Base-by-base conservation (phyloP, 129 eudicot species). In the Lactuca sativa region DNA sequence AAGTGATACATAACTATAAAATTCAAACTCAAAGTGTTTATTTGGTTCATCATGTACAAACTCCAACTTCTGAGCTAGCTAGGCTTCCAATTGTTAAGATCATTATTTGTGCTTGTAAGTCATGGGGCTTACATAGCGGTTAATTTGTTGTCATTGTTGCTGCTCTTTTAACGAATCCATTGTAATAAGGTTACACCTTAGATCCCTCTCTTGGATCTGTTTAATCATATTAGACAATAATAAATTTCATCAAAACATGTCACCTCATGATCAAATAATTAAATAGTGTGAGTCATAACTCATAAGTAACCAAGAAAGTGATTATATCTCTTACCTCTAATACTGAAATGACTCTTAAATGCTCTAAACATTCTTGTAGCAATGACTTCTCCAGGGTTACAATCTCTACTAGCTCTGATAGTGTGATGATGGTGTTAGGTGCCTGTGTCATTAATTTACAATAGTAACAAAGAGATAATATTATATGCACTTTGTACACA, bases 311-410 rank as follows among this genome's bases (percentile, higher is more conserved):
- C 12, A 16, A 43, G 43, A 21, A 30, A 30, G 48, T 47, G 52
- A 7, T 51, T 57, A 6, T 17, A 69, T 18, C 1, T 37, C 64
- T 82, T 63, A 90, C 97, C 97, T 87, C 87, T 66, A 90, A 77
- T 11, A 37, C 57, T 1, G 89, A 85, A 76, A 87, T 74, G 64
- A 21, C 36, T 56, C 53, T 72, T 67, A 85, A 85, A 77, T 78
- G 79, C 69, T 90, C 97, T 71, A 81, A 64, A 72, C 87, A 90
- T 62, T 85, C 97, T 72, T 90, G 87, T 57, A 90, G 80, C 31
- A 83, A 66, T 69, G 79, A 80, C 81, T 83, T 90, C 78, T 90
- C 97, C 75, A 81, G 87, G 32, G 77, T 74, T 41, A 79, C 83
- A 40, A 90, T 79, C 44, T 71, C 81, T 48, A 91, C 95, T 62